phyloP scores from a whole-genome alignment of 2,329 filamentous ascomycete genomes.

The Aspergillus pseudoglaucus region DNA sequence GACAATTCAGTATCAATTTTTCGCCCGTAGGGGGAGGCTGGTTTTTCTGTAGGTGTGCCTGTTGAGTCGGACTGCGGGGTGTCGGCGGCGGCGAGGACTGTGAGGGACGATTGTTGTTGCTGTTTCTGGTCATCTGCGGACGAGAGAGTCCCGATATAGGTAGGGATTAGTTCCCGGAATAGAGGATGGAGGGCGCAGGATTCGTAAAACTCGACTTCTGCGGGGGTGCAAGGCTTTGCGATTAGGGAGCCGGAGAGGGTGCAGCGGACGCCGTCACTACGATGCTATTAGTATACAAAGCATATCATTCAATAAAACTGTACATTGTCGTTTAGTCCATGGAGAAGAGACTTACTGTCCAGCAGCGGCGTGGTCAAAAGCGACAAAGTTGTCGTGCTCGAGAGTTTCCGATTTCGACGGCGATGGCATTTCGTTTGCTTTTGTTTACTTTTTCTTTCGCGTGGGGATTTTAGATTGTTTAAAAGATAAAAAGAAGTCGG shows the following conservation, averaged over 20 bases:
- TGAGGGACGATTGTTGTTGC: slow-evolving; percentile 19
- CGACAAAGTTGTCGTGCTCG: slow-evolving; percentile 35
- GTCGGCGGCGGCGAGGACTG: slow-evolving; percentile 9
- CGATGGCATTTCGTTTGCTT: slow-evolving; percentile 22
- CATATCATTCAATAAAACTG: no score
- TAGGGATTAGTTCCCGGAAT: slow-evolving; percentile 75
- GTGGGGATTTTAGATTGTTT: neutral
- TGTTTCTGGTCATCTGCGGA: slow-evolving; percentile 51
- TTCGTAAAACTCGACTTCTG: slow-evolving; percentile 88
- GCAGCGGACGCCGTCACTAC: slow-evolving; percentile 81
- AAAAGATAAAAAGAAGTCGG: neutral
- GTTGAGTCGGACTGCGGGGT: slow-evolving; percentile 7
- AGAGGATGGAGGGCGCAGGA: slow-evolving; percentile 61
- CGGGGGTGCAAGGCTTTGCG: slow-evolving; percentile 84
- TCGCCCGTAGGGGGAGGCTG: slow-evolving; percentile 45
- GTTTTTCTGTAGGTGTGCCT: slow-evolving; percentile 17
- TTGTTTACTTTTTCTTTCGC: neutral
- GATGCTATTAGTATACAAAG: slow-evolving; percentile 2
- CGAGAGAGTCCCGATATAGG: slow-evolving; percentile 71
- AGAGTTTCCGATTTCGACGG: slow-evolving; percentile 25
- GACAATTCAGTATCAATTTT: slow-evolving; percentile 70
- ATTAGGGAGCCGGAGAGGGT: slow-evolving; percentile 77
- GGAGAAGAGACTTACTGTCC: slow-evolving; percentile 40
- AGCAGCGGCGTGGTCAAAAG: slow-evolving; percentile 42
- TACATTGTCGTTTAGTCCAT: no score